Evolutionary conservation across 2,329 filamentous ascomycete species (phyloP), one percentile per base, ranked within the genome.

Genomic region (Penicillium nordicum): DNA sequence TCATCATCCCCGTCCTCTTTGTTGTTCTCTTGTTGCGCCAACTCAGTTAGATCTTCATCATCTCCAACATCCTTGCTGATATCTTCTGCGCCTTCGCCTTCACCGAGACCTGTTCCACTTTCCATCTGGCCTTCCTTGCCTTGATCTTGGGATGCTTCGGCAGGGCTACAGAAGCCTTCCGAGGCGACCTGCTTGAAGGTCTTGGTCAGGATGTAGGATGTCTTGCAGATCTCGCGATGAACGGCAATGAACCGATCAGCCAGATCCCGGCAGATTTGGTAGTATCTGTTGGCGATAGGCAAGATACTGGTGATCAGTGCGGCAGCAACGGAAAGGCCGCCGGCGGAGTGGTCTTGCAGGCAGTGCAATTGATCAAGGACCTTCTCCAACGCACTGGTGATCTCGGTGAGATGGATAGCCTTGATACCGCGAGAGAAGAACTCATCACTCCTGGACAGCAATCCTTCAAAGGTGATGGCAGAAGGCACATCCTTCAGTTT

Each of bases 31-130:
- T 97, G 89, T 71, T 97, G 90, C 0, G 94, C 93, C 43, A 99
- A 80, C 64, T 99, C 94, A 0, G 89, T 86, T 5, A 99, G 78
- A 70, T 99, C 92, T 72, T 99, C 94, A 58, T 99, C 93, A 16
- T 93, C 88, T 61, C 90, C 86, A 45, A 99, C 88, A 68, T 99
- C 94, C 71, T 99, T 97, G 75, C 92, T 97, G 62, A 99, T 97
- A 73, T 99, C 93, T 70, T 99, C 92, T 5, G 89, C 92, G 18
- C 93, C 95, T 73, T 97, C 90, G 11, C 94, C 95, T 44, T 97
- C 94, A 21, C 94, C 95, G 25, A 99, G 85, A 34, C 94, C 95
- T 11, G 92, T 97, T 16, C 95, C 95, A 37, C 86, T 86, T 74
- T 99, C 93, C 30, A 97, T 80, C 65, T 96, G 89, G 12, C 92